phyloP scores from a whole-genome alignment of 1,284 basidiomycete genomes.

The Cutaneotrichosporon dermatis region DNA sequence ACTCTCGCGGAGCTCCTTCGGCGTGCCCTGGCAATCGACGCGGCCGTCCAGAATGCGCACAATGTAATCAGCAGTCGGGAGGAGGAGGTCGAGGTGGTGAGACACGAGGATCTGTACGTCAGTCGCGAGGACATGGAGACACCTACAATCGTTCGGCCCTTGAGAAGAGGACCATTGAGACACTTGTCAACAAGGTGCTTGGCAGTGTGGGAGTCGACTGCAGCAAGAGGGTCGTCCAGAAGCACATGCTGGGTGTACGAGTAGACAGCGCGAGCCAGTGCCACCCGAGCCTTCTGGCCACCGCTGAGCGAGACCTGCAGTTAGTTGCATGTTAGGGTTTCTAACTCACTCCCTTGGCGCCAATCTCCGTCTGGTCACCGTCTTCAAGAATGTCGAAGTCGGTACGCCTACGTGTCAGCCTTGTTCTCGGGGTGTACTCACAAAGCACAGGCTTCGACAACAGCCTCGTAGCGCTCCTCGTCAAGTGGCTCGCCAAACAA shows the following conservation, averaged over 20 bases:
- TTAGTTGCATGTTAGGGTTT: conserved; percentile 4
- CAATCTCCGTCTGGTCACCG: conserved; percentile 70
- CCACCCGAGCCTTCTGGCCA: conserved; percentile 74
- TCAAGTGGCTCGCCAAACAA: conserved; percentile 68
- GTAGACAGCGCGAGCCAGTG: conserved; percentile 53
- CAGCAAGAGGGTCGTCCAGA: conserved; percentile 82
- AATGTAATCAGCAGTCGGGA: conserved; percentile 59
- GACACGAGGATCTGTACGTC: conserved; percentile 64
- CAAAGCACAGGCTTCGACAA: conserved; percentile 72
- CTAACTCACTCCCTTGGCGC: conserved; percentile 60
- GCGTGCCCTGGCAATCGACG: conserved; percentile 58
- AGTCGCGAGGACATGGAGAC: background rate
- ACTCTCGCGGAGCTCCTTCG: conserved; percentile 56
- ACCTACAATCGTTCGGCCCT: conserved; percentile 59
- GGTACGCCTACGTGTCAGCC: conserved; percentile 24
- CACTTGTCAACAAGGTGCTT: conserved; percentile 65
- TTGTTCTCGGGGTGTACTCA: conserved; percentile 47
- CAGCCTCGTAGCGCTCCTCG: conserved; percentile 63
- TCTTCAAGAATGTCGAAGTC: conserved; percentile 74
- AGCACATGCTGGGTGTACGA: conserved; percentile 62
- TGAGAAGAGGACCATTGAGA: conserved; percentile 60
- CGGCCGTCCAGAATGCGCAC: conserved; percentile 62
- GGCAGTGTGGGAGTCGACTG: conserved; percentile 84
- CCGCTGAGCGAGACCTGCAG: conserved; percentile 54
- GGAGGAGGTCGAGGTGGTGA: conserved; percentile 72